phyloP scores from a whole-genome alignment of 106 monocot genomes.

The Dendrobium huoshanense region DNA sequence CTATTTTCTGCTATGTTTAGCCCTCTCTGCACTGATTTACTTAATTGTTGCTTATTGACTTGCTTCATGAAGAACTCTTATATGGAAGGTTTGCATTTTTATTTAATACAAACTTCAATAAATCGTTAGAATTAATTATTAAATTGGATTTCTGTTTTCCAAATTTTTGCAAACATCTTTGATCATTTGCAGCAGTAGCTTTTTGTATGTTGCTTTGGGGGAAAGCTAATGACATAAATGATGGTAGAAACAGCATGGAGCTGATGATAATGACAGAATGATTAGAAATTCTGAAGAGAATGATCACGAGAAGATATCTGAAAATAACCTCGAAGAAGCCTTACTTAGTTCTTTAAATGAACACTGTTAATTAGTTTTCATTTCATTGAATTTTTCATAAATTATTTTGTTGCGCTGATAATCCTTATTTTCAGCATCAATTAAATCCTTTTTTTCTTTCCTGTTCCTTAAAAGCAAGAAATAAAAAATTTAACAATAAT shows the following conservation, averaged over 20 bases:
- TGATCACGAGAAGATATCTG: too few species aligned
- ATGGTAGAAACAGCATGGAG: not conserved
- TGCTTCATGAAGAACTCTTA: constrained; percentile 19
- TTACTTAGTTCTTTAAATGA: not conserved
- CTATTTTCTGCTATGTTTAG: constrained; percentile 25
- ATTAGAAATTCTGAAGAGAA: not conserved
- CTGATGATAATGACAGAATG: not conserved
- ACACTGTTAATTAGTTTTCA: not conserved
- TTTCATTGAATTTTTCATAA: not conserved
- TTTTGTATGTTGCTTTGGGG: constrained; percentile 29
- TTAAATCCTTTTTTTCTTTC: too few species aligned
- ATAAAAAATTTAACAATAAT: too few species aligned
- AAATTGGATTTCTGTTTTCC: too few species aligned
- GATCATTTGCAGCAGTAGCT: constrained; percentile 19
- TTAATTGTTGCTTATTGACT: not conserved
- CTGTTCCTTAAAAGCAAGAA: too few species aligned
- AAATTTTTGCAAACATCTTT: not conserved
- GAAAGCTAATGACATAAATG: constrained; percentile 14
- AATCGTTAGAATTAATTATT: too few species aligned
- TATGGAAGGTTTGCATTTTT: constrained; percentile 11
- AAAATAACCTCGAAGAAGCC: constrained; percentile 1
- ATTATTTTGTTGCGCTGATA: not conserved
- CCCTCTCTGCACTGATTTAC: constrained; percentile 23
- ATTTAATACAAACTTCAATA: not conserved
- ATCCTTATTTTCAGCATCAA: not conserved